Percentiles rank a stretch among this genome's conserved stretches.
Evolutionary conservation across 257 asterid genomes (phyloP).

Genomic region (Fraxinus quadrangulata): DNA sequence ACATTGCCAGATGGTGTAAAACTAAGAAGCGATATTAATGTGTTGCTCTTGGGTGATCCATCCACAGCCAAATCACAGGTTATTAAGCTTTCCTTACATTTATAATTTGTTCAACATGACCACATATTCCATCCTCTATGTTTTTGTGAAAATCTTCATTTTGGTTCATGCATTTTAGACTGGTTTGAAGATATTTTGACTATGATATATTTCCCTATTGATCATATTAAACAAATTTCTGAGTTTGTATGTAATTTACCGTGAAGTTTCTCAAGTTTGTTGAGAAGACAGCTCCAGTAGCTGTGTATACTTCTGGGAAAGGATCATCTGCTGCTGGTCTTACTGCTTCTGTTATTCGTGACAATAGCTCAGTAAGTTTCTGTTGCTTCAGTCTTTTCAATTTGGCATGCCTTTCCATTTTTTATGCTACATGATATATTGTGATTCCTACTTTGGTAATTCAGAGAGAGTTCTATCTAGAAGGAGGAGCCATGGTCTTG

Average conservation of each 20-base stretch:
- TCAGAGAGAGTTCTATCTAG: slow-evolving; percentile 95
- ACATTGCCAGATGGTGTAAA: slow-evolving; percentile 93
- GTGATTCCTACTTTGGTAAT: slow-evolving; percentile 28
- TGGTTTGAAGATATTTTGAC: not conserved
- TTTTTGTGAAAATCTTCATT: slow-evolving; percentile 1
- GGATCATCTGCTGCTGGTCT: slow-evolving; percentile 99
- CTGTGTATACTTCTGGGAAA: slow-evolving; percentile 96
- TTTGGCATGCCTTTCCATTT: not conserved
- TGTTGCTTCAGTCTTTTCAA: slow-evolving; percentile 17
- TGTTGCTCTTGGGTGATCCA: slow-evolving; percentile 96
- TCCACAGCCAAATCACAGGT: slow-evolving; percentile 99
- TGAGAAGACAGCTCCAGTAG: slow-evolving; percentile 97
- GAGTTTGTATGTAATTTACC: slow-evolving; percentile 9
- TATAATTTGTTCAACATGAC: not conserved
- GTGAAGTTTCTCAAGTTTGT: slow-evolving; percentile 95
- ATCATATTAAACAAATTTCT: not conserved
- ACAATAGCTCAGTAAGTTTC: slow-evolving; percentile 85
- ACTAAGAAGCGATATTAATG: slow-evolving; percentile 96
- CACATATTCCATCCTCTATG: not conserved
- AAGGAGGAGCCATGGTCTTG: slow-evolving; percentile 99
- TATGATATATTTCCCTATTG: not conserved
- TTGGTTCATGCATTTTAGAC: not conserved
- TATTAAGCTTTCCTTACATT: slow-evolving; percentile 8
- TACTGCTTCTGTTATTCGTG: slow-evolving; percentile 97
- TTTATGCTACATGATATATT: slow-evolving; percentile 1